Evolutionary conservation across 1,284 basidiomycete genomes (phyloP).

Genomic region (Athelia sp.): DNA sequence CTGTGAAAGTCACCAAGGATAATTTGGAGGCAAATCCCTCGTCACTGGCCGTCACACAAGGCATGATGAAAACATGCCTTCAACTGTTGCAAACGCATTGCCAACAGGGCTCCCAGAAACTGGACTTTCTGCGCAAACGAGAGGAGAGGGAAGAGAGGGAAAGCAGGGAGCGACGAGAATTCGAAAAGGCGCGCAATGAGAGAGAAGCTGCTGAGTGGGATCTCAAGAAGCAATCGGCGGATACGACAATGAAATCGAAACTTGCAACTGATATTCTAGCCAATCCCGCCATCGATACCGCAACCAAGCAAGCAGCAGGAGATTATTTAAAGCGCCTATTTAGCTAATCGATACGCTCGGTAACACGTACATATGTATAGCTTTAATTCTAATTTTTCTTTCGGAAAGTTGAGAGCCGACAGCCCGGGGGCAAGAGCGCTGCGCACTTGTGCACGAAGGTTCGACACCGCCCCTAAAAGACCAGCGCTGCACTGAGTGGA

Average conservation of each 20-base stretch:
- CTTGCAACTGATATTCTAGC: slow-evolving; percentile 38
- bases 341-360: neutral
- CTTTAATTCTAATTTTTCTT: too few relatives aligned
- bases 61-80: slow-evolving; percentile 51
- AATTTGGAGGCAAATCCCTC: too few relatives aligned
- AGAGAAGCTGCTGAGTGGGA: slow-evolving; percentile 49
- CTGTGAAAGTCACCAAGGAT: slow-evolving; percentile 31
- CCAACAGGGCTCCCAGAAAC: slow-evolving; percentile 53
- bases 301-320: slow-evolving; percentile 57
- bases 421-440: too few relatives aligned
- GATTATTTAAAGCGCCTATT: slow-evolving; percentile 67
- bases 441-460: too few relatives aligned
- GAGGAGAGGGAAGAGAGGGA: slow-evolving; percentile 62
- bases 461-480: too few relatives aligned
- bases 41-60: slow-evolving; percentile 43
- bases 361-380: too few relatives aligned
- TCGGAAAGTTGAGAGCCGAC: too few relatives aligned
- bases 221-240: slow-evolving; percentile 26
- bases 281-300: slow-evolving; percentile 48
- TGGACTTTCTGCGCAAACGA: slow-evolving; percentile 57
- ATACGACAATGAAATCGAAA: slow-evolving; percentile 10
- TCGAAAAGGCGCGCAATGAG: slow-evolving; percentile 40
- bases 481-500: too few relatives aligned
- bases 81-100: slow-evolving; percentile 53
- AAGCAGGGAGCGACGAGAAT: slow-evolving; percentile 38